Percentiles rank a stretch among this genome's conserved stretches.
Evolutionary conservation across 768 basidiomycete species (phyloP).

Genomic region (Exidia glandulosa): DNA sequence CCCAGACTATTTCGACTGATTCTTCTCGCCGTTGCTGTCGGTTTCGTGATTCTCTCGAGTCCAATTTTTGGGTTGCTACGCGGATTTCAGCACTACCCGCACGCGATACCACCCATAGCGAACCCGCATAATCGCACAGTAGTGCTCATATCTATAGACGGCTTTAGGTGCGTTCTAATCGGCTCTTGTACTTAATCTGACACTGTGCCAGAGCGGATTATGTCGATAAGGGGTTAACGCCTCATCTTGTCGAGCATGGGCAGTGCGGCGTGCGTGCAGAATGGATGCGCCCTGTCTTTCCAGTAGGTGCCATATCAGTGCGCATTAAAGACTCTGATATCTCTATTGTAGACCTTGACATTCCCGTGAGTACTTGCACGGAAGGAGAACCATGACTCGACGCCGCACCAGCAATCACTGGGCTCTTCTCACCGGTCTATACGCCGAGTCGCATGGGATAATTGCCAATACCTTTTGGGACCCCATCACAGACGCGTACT

Average conservation of each 20-base stretch:
- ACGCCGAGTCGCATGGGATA: conserved; percentile 86
- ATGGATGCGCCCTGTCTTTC: conserved; percentile 79
- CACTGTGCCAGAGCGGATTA: conserved; percentile 59
- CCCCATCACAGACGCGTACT: conserved; percentile 47
- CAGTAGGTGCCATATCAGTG: conserved; percentile 36
- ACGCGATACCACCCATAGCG: background rate
- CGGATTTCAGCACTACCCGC: too few species aligned
- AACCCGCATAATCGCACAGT: background rate
- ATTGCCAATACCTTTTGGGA: conserved; percentile 91
- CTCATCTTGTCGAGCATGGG: conserved; percentile 70
- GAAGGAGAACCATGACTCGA: conserved; percentile 2
- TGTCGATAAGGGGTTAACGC: conserved; percentile 74
- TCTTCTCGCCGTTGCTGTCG: too few species aligned
- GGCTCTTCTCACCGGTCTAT: conserved; percentile 82
- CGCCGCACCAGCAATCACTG: conserved; percentile 67
- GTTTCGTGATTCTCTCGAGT: too few species aligned
- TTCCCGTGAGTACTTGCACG: conserved; percentile 57
- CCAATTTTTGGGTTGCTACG: too few species aligned
- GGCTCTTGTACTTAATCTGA: conserved; percentile 1
- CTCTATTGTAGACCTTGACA: conserved; percentile 54
- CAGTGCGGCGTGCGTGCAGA: conserved; percentile 80
- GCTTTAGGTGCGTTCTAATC: background rate
- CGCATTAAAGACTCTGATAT: too few species aligned
- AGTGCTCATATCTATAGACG: background rate
- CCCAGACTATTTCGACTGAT: too few species aligned